Evolutionary conservation across 805 yeast species (phyloP), one percentile per base, ranked within the genome.

Genomic region (Lipomyces oligophaga): DNA sequence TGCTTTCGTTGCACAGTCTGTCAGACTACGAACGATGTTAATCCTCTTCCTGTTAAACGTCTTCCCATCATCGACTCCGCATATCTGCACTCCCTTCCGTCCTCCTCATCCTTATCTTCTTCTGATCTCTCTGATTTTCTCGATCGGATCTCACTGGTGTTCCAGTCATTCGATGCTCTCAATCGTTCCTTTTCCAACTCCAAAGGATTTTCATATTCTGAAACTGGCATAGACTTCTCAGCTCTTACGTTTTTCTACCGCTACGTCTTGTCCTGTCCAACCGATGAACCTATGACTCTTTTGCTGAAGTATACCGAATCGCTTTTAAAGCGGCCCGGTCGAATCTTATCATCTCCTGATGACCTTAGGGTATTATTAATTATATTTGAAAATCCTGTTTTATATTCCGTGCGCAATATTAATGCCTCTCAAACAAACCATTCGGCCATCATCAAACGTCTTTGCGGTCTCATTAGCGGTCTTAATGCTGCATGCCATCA

Each of bases 401-500:
- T 54, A 15, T 49, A 44, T 26, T 67, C 47, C 26, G 38, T 24
- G 25, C 0, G 84, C 78, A 54, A 70, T 82, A 19, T 74, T 26
- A 22, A 39, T 21, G 75, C 49, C 62, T 75, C 0, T 58, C 79
- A 13, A 74, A 83, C n/a, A 81, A 83, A 58, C 89, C 85, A 41
- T 11, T 49, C 50, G 4, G 15, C 53, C 11, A 26, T 89, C 3
- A 61, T 81, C 20, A 85, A 84, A 60, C 70, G 88, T 32, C 67
- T 78, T 1, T 67, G 86, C 30, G 96, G 96, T 0, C 68, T 82
- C 5, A 58, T 88, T 41, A 72, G 89, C 0, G 73, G 77, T 54
- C 55, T 74, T 1, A 74, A 73, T 32, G 60, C 68, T 3, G 57
- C 62, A 1, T 58, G 66, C 3, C 62, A 72, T 2, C 72, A 70